Evolutionary conservation across 805 yeast species (phyloP).

Genomic region (Yamadazyma kitorensis): DNA sequence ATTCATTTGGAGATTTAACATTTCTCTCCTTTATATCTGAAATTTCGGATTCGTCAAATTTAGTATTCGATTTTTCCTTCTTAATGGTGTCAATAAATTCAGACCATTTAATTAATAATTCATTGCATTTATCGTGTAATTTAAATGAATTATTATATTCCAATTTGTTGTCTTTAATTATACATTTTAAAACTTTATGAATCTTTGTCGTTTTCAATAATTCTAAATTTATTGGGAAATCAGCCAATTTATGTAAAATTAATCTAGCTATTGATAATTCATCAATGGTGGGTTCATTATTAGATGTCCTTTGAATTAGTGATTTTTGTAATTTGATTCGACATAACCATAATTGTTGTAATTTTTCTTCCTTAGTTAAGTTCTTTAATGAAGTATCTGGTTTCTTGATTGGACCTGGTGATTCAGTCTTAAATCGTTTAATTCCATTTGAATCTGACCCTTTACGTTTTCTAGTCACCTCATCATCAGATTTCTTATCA

Average conservation of each 20-base stretch:
- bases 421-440: constrained; percentile 14
- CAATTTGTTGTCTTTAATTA: constrained; percentile 36
- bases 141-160: constrained; percentile 43
- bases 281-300: constrained; percentile 41
- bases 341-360: constrained; percentile 46
- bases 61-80: constrained; percentile 22
- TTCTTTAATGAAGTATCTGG: constrained; percentile 1
- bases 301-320: constrained; percentile 42
- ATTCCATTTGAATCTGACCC: constrained; percentile 2
- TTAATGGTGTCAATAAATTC: constrained; percentile 33
- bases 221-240: constrained; percentile 40
- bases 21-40: constrained; percentile 16
- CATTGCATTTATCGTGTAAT: constrained; percentile 44
- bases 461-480: constrained; percentile 10
- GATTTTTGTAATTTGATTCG: constrained; percentile 49
- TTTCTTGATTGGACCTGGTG: constrained; percentile 12
- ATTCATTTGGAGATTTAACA: constrained; percentile 5
- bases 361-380: constrained; percentile 36
- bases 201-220: constrained; percentile 44
- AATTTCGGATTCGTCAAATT: constrained; percentile 23
- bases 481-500: constrained; percentile 13
- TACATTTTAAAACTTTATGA: constrained; percentile 52
- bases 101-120: constrained; percentile 42
- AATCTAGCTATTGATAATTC: constrained; percentile 42
- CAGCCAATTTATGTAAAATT: constrained; percentile 39